These are phyloP conservation scores for Neurospora africana DNA, from an alignment of 495 filamentous ascomycete genomes.

Conservation along the genomic window DNA sequence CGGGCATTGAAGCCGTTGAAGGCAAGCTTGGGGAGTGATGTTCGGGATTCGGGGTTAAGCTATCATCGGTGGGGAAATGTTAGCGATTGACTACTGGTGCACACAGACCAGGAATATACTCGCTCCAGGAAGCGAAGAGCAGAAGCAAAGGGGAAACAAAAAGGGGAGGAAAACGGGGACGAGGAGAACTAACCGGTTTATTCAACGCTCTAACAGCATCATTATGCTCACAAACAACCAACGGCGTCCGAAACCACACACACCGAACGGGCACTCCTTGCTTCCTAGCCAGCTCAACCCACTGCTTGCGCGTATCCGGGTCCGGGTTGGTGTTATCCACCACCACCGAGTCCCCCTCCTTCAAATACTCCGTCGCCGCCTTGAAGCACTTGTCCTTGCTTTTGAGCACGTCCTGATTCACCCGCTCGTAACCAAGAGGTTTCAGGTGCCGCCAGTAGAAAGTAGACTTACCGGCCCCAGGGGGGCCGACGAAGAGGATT, in stretches of 20 bases:
- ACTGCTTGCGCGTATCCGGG: conserved; percentile 57
- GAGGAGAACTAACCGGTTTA: conserved; percentile 25
- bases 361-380: conserved; percentile 53
- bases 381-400: conserved; percentile 71
- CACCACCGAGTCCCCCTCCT: conserved; percentile 55
- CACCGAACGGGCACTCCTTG: conserved; percentile 70
- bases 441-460: conserved; percentile 75
- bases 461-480: conserved; percentile 81
- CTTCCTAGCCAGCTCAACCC: conserved; percentile 63
- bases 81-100: not conserved
- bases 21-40: conserved; percentile 64
- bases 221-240: conserved; percentile 77
- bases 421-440: conserved; percentile 68
- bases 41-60: conserved; percentile 75
- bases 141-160: not conserved
- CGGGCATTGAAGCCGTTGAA: conserved; percentile 62
- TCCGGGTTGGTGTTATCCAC: conserved; percentile 93
- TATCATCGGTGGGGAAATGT: conserved; percentile 11
- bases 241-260: conserved; percentile 66
- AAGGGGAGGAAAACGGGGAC: not conserved
- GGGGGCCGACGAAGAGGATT: conserved; percentile 77
- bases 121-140: too few species aligned
- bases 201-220: conserved; percentile 73
- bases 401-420: conserved; percentile 90
- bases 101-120: too few species aligned